phyloP scores from a whole-genome alignment of 805 yeast genomes.

The Pichia scutulata region DNA sequence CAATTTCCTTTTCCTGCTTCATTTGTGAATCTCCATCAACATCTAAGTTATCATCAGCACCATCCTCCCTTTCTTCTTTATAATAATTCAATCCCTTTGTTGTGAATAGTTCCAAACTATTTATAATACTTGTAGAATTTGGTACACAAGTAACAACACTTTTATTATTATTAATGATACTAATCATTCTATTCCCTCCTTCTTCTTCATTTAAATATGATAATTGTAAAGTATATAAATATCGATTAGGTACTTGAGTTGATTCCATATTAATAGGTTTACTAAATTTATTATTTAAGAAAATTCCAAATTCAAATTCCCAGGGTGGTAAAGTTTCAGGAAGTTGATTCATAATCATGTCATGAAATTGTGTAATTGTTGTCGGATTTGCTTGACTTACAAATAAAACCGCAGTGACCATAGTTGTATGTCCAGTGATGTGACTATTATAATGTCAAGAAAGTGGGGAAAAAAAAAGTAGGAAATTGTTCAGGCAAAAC shows the following conservation, averaged over 20 bases:
- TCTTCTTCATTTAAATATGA: conserved; percentile 33
- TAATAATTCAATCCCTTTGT: conserved; percentile 3
- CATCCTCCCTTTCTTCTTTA: not conserved
- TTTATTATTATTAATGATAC: conserved; percentile 40
- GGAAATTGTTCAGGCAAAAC: too few species aligned
- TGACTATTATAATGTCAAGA: not conserved
- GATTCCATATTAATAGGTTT: conserved; percentile 32
- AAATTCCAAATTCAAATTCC: conserved; percentile 62
- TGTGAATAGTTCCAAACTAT: conserved; percentile 10
- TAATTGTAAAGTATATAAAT: conserved; percentile 42
- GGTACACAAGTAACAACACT: conserved; percentile 28
- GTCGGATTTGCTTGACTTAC: conserved; percentile 45
- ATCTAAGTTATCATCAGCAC: not conserved
- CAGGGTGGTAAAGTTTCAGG: conserved; percentile 58
- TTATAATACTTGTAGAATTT: conserved; percentile 12
- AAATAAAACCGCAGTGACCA: conserved; percentile 33
- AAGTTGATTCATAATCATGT: conserved; percentile 57
- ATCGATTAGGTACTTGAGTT: conserved; percentile 34
- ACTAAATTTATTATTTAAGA: conserved; percentile 52
- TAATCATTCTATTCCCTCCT: conserved; percentile 33
- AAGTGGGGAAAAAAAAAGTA: too few species aligned
- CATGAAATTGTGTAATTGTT: conserved; percentile 63
- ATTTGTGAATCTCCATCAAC: conserved; percentile 9
- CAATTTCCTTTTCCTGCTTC: conserved; percentile 7
- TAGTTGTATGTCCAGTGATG: not conserved